Base-by-base conservation (phyloP, 2,329 filamentous ascomycete genomes). In the Cryphonectria naterciae region DNA sequence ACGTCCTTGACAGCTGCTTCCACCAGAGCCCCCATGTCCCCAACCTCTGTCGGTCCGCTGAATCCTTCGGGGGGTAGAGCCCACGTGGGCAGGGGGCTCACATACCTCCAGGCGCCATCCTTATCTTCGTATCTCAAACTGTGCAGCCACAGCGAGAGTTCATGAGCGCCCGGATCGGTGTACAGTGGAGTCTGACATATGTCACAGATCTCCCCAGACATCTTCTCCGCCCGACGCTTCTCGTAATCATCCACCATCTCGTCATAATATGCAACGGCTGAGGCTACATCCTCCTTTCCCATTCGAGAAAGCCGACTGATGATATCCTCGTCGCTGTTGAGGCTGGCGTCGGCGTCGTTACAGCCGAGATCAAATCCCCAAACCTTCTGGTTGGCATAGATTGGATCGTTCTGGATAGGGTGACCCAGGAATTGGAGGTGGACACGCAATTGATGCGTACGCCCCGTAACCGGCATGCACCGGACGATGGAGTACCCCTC, bases 341-440 rank as follows among this genome's bases (percentile, higher is more conserved):
- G 87, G 28, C 86, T 85, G 3, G 88, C 89, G 65, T 95, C 91
- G 19, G 85, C 83, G 73, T 91, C 89, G 69, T 87, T 84, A 68
- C 82, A 88, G 22, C 93, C 96, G 0, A 99, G 88, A 13, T 91
- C 87, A 0, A 91, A 85, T 0, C 96, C 96, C 85, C 97, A 99
- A 15, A 99, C 96, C 70, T 91, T 90, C 78, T 93, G 91, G 79
- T 99, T 99, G 76, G 93, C 94, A 80, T 99, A 99, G 76, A 99
- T 98, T 10, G 96, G 96, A 78, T 99, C 96, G 80, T 99, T 99
- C 74, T 94, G 91, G 75, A 99, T 98, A 1, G 96, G 96, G 78
- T 98, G 93, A 1, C 96, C 96, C 4, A 99, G 85, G 80, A 93
- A 97, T 79, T 99, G 96, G 22, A 99, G 86, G 77, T 99, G 96